Base-by-base conservation (phyloP, 148 eudicot species). In the Rhododendron griersonianum region DNA sequence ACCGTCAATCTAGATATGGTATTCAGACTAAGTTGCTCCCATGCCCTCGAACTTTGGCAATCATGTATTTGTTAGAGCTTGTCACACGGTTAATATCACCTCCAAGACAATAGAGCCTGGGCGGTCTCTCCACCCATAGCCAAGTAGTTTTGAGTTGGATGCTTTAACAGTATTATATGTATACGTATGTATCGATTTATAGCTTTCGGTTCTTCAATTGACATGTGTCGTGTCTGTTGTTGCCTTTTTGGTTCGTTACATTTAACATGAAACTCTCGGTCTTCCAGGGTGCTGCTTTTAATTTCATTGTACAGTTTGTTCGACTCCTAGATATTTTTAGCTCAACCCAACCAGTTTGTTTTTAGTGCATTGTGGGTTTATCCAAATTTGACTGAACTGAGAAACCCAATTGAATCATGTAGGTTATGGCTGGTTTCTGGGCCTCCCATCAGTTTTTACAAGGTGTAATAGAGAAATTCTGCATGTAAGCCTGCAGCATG, bases 331-430 rank as follows among this genome's bases (percentile, higher is more conserved):
- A 78, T 21, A 28, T 13, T 71, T 71, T 30, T 13, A 13, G 18
- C 19, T 23, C 47, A 44, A 47, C 33, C 2, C 30, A n/a, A 78
- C 35, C 33, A 13, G 28, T 78, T 78, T 45, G 55, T 78, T 78
- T 47, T 47, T 5, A 44, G 81, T 19, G 19, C 39, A 76, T 11
- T 14, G 25, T 78, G 81, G 81, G 48, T 78, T 78, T 18, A 23
- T 45, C 15, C n/a, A 45, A 23, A 37, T 75, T 74, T 35, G 80
- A 65, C 73, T 76, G 9, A 19, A 76, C 15, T 44, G 80, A 41
- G 50, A 77, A 77, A 44, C 80, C 80, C 57, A 78, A n/a, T 45
- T 78, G 55, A 45, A 44, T 44, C 81, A 45, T 23, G 81, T 78
- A 18, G 7, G 30, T 45, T 45, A 11, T 78, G 25, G 50, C n/a